These are phyloP conservation scores for Anthracocystis setariae DNA, from an alignment of 1,284 basidiomycete species.

Conservation along the genomic window DNA sequence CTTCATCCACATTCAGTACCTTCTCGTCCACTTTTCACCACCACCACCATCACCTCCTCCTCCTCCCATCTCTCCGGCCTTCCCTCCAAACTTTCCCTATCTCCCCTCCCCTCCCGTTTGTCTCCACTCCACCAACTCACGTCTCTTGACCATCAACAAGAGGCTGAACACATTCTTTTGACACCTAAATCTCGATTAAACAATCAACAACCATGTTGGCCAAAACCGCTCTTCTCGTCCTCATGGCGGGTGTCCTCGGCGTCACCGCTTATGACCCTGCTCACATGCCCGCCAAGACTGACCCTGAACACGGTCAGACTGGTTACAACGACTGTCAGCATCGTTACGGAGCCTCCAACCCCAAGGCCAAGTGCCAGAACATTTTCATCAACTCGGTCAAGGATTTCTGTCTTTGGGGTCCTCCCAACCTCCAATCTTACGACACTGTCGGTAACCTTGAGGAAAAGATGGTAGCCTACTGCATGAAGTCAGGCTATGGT, in stretches of 20 bases:
- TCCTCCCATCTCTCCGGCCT: conserved; percentile 10
- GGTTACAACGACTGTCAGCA: conserved; percentile 64
- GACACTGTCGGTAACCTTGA: conserved; percentile 65
- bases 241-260: conserved; percentile 44
- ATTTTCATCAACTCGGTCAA: conserved; percentile 62
- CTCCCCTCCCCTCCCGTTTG: conserved; percentile 6
- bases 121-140: conserved; percentile 2
- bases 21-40: background rate
- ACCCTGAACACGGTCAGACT: conserved; percentile 55
- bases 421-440: conserved; percentile 30
- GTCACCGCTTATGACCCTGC: conserved; percentile 52
- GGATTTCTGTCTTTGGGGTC: conserved; percentile 66
- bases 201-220: conserved; percentile 40
- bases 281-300: conserved; percentile 59
- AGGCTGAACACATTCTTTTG: conserved; percentile 36
- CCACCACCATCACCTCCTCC: background rate
- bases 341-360: conserved; percentile 53
- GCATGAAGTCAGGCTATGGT: conserved; percentile 71
- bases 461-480: conserved; percentile 78
- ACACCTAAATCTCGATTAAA: background rate
- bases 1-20: too few relatives aligned
- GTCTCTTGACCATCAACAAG: conserved; percentile 3
- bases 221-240: conserved; percentile 42
- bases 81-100: conserved; percentile 9
- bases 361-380: conserved; percentile 64